Evolutionary conservation across 371 early-diverging fungal genomes (phyloP), one percentile per base, ranked within the genome.

Genomic region (Umbelopsis sp.): DNA sequence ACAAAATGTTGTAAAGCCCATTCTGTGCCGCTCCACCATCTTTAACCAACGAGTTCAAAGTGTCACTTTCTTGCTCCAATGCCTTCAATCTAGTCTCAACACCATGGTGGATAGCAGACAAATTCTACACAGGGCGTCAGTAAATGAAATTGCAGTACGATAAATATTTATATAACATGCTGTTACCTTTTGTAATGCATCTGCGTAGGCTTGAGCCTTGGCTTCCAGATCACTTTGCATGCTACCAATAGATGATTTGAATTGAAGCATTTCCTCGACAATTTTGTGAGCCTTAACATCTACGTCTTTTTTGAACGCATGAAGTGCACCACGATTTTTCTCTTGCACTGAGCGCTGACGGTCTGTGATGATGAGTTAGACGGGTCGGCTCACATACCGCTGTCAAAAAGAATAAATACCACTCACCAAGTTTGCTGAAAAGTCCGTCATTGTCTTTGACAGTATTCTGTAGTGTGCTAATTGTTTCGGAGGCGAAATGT

Each of bases 361-460:
- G 14, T 57, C 57, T 57, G 35, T 18, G 7, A 32, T 41, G 10
- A 51, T 4, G 24, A 4, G 52, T 51, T 51, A 51, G 52, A 25
- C 22, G 22, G 41, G 2, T 22, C 18, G 25, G 2, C 29, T 12
- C 5, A 14, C 24, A 20, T 24, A 11, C 24, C 22, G 52, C 24
- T 25, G 7, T 12, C 22, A 22, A 22, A 22, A 22, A 14, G 22
- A 24, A 24, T 8, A 24, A 20, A 24, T 0, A 51, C 5, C 18
- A 35, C 57, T 18, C 2, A 57, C 57, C 57, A 35, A 76, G 65
- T 35, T 87, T 86, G 4, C 80, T 74, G 62, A 85, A 83, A 20
- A 89, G 73, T 10, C 82, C 79, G 18, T 79, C 69, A 50, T 81
- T 77, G 65, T 89, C 87, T 38, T 73, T 73, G 38, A 85, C 76